Evolutionary conservation across 352 stramenopile genomes (phyloP).

Genomic region (Globisporangium echinulatum): DNA sequence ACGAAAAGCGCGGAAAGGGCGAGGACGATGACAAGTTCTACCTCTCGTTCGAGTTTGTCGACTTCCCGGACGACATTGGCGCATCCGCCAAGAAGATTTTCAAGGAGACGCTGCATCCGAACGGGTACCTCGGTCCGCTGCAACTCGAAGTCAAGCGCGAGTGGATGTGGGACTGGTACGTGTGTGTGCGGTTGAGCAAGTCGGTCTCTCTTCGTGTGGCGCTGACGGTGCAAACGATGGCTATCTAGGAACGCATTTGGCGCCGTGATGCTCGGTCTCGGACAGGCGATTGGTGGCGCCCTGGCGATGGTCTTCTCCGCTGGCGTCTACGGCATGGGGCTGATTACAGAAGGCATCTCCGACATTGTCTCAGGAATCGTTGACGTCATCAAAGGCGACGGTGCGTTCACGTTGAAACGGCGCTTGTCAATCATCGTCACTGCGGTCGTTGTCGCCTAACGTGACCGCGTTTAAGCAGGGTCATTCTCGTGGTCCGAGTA

Average conservation of each 20-base stretch:
- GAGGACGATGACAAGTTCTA: not conserved
- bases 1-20: not conserved
- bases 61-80: not conserved
- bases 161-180: slow-evolving; percentile 2
- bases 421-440: not conserved
- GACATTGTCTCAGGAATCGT: not conserved
- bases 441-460: too few relatives aligned
- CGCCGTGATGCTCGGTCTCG: not conserved
- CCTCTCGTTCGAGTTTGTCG: not conserved
- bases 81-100: not conserved
- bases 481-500: slow-evolving; percentile 2
- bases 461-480: not conserved
- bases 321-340: not conserved
- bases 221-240: not conserved
- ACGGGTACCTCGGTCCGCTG: not conserved
- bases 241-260: not conserved
- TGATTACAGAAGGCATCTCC: not conserved
- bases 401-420: too few relatives aligned
- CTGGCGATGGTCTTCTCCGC: not conserved
- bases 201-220: not conserved
- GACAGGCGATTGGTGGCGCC: not conserved
- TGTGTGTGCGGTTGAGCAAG: not conserved
- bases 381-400: not conserved
- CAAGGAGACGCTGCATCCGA: not conserved
- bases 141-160: not conserved